Evolutionary conservation across 2,329 filamentous ascomycete species (phyloP).

Genomic region (Colletotrichum lupini): DNA sequence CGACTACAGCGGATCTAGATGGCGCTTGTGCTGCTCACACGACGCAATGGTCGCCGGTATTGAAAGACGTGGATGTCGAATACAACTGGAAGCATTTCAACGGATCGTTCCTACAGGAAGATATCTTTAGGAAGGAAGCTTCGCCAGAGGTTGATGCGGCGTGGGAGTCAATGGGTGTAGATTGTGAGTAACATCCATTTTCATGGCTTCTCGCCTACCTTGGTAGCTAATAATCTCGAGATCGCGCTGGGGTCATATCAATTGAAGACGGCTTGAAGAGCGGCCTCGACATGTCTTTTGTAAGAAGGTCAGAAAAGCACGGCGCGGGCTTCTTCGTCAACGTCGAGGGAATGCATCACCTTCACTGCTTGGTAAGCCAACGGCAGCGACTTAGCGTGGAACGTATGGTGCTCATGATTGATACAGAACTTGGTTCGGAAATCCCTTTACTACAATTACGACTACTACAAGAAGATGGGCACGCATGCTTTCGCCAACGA

Average conservation of each 20-base stretch:
- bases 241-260: constrained; percentile 60
- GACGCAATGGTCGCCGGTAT: constrained; percentile 50
- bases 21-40: constrained; percentile 45
- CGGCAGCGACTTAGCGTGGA: fast-evolving
- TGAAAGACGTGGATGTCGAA: constrained; percentile 46
- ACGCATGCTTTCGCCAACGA: constrained; percentile 66
- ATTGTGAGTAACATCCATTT: constrained; percentile 52
- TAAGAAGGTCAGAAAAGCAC: constrained; percentile 64
- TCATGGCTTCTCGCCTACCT: too few relatives aligned
- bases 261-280: constrained; percentile 59
- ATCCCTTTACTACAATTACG: constrained; percentile 67
- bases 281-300: constrained; percentile 64
- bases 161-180: constrained; percentile 57
- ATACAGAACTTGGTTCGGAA: constrained; percentile 68
- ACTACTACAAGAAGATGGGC: constrained; percentile 63
- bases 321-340: constrained; percentile 70
- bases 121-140: constrained; percentile 61
- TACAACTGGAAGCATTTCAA: constrained; percentile 59
- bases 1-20: constrained; percentile 35
- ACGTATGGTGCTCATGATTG: not conserved
- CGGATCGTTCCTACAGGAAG: constrained; percentile 65
- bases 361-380: constrained; percentile 64
- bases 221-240: constrained; percentile 41
- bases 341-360: constrained; percentile 65
- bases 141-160: constrained; percentile 66